Percentiles rank a stretch among this genome's conserved stretches.
These are phyloP conservation scores for Cercospora janseana DNA, from an alignment of 2,329 filamentous ascomycete genomes.

Conservation along the genomic window DNA sequence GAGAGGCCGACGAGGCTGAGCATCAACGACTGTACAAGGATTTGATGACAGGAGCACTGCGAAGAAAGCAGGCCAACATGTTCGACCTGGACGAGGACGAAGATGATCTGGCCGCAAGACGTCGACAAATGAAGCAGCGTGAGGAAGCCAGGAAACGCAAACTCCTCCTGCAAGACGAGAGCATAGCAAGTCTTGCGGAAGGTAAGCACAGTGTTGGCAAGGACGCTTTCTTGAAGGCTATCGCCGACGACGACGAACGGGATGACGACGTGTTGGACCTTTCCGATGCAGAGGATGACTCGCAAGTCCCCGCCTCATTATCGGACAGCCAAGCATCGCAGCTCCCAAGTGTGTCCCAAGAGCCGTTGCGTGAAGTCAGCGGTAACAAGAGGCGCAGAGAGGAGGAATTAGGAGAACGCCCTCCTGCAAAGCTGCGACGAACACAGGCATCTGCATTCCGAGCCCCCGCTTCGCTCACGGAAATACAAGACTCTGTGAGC, in stretches of 20 bases:
- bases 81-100: conserved; percentile 79
- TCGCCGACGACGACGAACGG: conserved; percentile 66
- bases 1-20: conserved; percentile 77
- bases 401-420: conserved; percentile 42
- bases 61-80: conserved; percentile 69
- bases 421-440: conserved; percentile 34
- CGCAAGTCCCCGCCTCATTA: conserved; percentile 39
- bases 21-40: conserved; percentile 91
- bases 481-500: conserved; percentile 80
- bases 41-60: conserved; percentile 82
- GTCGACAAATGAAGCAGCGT: conserved; percentile 74
- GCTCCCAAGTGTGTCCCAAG: conserved; percentile 11
- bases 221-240: conserved; percentile 82
- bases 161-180: conserved; percentile 82
- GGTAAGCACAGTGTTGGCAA: conserved; percentile 60
- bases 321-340: conserved; percentile 31
- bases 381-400: conserved; percentile 33
- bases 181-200: conserved; percentile 72
- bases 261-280: conserved; percentile 70
- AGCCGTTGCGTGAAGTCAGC: conserved; percentile 31
- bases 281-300: conserved; percentile 55
- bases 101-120: conserved; percentile 73
- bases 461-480: conserved; percentile 71
- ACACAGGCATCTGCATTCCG: conserved; percentile 43
- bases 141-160: conserved; percentile 92